phyloP scores from a whole-genome alignment of 2,329 filamentous ascomycete genomes.

The Alternaria hordeiaustralica region DNA sequence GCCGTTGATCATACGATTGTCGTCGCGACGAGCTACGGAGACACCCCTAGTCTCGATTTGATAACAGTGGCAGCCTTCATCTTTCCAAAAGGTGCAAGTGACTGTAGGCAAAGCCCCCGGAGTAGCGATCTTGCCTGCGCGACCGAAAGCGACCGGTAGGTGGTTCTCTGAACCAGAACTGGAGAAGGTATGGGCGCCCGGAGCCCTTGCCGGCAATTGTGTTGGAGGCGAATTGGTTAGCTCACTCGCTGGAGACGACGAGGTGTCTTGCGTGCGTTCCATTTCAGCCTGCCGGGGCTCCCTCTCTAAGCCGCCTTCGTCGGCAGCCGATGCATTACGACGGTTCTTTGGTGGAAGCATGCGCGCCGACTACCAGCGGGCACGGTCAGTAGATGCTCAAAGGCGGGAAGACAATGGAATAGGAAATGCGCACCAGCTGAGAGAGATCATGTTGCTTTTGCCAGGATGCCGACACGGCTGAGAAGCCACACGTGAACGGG shows the following conservation, averaged over 20 bases:
- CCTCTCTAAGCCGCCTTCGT: background rate
- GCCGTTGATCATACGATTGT: background rate
- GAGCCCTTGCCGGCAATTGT: background rate
- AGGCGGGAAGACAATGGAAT: background rate
- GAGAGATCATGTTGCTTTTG: background rate
- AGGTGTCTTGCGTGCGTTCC: background rate
- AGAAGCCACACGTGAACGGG: background rate
- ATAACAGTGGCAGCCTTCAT: background rate
- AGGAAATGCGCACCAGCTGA: background rate
- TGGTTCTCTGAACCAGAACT: accelerated
- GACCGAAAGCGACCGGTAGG: background rate
- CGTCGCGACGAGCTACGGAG: background rate
- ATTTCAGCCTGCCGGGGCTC: background rate
- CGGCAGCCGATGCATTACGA: background rate
- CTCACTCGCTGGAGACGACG: background rate
- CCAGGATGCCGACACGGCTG: background rate
- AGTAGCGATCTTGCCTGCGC: background rate
- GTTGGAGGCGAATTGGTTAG: accelerated
- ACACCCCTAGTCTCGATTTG: background rate
- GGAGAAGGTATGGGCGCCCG: background rate
- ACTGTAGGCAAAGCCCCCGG: accelerated
- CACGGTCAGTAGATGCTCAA: background rate
- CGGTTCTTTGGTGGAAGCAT: background rate
- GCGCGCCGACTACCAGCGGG: background rate
- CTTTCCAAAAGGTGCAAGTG: background rate